phyloP scores from a whole-genome alignment of 305 asterid species.

The Coffea humblotiana region DNA sequence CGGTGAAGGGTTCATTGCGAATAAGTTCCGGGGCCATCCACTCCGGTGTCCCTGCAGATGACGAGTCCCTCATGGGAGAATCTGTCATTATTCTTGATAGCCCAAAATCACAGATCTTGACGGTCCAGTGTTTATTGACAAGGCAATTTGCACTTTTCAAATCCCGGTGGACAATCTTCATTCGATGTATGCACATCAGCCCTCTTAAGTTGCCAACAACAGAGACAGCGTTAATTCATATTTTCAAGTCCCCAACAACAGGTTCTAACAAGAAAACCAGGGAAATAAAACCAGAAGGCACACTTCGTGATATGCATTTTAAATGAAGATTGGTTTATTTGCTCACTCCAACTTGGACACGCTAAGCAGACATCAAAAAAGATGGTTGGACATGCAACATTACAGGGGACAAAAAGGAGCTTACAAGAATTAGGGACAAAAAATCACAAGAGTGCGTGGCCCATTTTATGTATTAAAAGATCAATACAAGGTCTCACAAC shows the following conservation, averaged over 20 bases:
- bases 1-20: conserved; percentile 79
- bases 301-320: background rate
- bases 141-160: conserved; percentile 97
- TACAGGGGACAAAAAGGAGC: too few species aligned
- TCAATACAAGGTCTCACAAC: background rate
- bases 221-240: conserved; percentile 20
- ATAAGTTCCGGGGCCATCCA: conserved; percentile 99
- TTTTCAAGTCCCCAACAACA: background rate
- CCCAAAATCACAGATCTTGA: conserved; percentile 96
- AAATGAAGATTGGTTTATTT: background rate
- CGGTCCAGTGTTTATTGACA: conserved; percentile 93
- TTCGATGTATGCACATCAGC: conserved; percentile 96
- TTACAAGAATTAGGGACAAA: background rate
- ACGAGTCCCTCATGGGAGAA: conserved; percentile 59
- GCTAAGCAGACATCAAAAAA: background rate
- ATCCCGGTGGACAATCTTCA: conserved; percentile 97
- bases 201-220: conserved; percentile 56
- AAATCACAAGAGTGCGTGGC: background rate
- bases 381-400: background rate
- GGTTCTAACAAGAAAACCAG: conserved; percentile 11
- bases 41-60: conserved; percentile 98
- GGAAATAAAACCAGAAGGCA: background rate
- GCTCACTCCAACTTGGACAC: background rate
- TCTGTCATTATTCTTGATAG: conserved; percentile 81
- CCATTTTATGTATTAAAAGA: background rate